Evolutionary conservation across 2,329 filamentous ascomycete genomes (phyloP).

Genomic region (Fusarium udum): DNA sequence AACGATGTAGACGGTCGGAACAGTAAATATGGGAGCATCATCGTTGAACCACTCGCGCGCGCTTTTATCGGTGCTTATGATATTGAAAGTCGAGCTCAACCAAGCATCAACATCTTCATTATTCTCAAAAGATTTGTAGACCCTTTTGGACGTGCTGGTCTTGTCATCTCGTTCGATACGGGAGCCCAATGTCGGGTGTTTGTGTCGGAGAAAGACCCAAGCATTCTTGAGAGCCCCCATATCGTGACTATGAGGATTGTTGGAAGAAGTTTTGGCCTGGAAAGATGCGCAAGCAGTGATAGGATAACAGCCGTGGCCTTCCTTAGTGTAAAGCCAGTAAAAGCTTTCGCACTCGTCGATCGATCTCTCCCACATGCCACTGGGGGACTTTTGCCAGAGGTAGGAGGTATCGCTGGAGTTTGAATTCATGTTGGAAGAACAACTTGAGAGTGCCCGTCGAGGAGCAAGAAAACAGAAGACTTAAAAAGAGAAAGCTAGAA

Average conservation of each 20-base stretch:
- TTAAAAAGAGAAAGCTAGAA: too few relatives aligned
- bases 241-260: fast-evolving
- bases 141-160: background rate
- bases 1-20: background rate
- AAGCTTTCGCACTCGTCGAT: background rate
- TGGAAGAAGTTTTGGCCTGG: background rate
- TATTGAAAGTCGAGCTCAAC: background rate
- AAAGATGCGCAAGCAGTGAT: background rate
- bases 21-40: background rate
- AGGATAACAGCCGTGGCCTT: background rate
- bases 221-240: background rate
- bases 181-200: background rate
- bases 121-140: background rate
- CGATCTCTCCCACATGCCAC: background rate
- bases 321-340: background rate
- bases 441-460: background rate
- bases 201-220: background rate
- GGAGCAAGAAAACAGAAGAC: too few relatives aligned
- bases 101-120: background rate
- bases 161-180: background rate
- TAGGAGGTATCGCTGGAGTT: fast-evolving
- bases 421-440: fast-evolving
- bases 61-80: fast-evolving
- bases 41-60: background rate
- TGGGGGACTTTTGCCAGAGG: background rate